Conservation (phyloP, 176 grass and related monocot species). For the Rhipidocladum racemiflorum region DNA sequence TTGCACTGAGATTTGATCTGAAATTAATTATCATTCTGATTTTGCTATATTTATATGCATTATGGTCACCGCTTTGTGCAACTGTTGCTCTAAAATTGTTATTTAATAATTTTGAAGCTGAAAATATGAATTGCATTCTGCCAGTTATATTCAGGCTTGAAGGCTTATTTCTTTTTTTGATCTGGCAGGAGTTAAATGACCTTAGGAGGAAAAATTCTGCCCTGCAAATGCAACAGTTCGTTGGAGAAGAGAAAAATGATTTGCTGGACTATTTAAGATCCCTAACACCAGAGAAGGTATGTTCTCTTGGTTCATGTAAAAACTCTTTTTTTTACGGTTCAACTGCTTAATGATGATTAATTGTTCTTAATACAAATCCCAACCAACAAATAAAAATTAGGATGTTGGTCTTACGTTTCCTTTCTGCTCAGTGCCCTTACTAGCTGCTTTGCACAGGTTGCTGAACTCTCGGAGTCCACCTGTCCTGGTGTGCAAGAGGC, state of each 20-base stretch:
- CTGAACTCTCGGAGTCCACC: constrained; percentile 85
- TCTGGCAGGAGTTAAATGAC: constrained; percentile 70
- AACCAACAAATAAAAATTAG: not conserved
- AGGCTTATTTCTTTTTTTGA: not conserved
- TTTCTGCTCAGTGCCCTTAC: constrained; percentile 1
- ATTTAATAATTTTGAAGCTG: not conserved
- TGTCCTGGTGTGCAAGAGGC: constrained; percentile 66
- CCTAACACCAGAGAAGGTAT: constrained; percentile 80
- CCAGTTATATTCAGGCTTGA: not conserved
- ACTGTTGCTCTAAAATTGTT: not conserved
- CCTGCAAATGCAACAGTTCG: constrained; percentile 92
- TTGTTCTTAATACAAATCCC: not conserved
- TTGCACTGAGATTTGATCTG: not conserved
- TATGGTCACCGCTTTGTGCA: not conserved
- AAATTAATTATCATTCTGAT: not conserved
- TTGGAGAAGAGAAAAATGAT: constrained; percentile 91
- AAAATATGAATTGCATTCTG: not conserved
- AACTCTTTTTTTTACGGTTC: not conserved
- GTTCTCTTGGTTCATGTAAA: not conserved
- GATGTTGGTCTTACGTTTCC: not conserved
- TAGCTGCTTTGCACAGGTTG: constrained; percentile 60
- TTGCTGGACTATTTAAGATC: constrained; percentile 93
- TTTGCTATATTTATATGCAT: not conserved
- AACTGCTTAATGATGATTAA: constrained; percentile 1
- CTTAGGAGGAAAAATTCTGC: constrained; percentile 81